These are phyloP conservation scores for Ogataea hybrid DNA, from an alignment of 1,139 yeast genomes.

Conservation along the genomic window DNA sequence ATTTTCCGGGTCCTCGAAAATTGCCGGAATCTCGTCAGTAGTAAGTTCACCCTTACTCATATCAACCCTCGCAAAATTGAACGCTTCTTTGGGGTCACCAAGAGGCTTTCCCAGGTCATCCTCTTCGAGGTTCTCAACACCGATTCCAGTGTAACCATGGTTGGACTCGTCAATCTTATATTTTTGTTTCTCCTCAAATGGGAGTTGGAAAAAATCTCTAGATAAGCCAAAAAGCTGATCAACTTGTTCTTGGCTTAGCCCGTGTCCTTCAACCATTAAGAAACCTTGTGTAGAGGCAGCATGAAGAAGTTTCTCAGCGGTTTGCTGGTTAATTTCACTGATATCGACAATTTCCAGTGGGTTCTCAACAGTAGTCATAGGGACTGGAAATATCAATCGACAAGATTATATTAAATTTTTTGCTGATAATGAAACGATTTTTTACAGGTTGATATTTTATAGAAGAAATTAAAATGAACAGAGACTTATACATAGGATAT, in stretches of 20 bases:
- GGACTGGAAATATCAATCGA: neutral
- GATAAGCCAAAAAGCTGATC: conserved; percentile 42
- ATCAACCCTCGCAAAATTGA: conserved; percentile 43
- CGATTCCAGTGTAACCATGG: conserved; percentile 50
- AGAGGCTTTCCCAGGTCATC: conserved; percentile 37
- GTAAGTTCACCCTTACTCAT: conserved; percentile 41
- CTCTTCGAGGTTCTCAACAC: conserved; percentile 55
- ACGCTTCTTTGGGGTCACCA: conserved; percentile 59
- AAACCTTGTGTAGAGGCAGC: conserved; percentile 58
- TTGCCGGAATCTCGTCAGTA: conserved; percentile 38
- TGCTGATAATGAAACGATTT: neutral
- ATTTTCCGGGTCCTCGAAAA: conserved; percentile 38
- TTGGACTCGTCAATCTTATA: conserved; percentile 41
- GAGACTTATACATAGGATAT: conserved; percentile 8
- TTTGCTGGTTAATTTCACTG: conserved; percentile 32
- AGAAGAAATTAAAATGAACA: conserved; percentile 8
- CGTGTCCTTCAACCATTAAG: conserved; percentile 56
- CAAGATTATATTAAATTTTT: neutral
- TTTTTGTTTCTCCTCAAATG: conserved; percentile 39
- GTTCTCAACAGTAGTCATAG: conserved; percentile 19
- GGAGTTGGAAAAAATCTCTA: conserved; percentile 43
- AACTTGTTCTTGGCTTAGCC: conserved; percentile 45
- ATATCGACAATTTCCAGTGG: conserved; percentile 51
- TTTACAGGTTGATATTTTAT: neutral
- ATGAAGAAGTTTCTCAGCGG: conserved; percentile 43